A percentile compares a stretch with the other conserved stretches of the same genome.
Conservation (phyloP, 2,329 filamentous ascomycete genomes). For the Botrytis galanthina region DNA sequence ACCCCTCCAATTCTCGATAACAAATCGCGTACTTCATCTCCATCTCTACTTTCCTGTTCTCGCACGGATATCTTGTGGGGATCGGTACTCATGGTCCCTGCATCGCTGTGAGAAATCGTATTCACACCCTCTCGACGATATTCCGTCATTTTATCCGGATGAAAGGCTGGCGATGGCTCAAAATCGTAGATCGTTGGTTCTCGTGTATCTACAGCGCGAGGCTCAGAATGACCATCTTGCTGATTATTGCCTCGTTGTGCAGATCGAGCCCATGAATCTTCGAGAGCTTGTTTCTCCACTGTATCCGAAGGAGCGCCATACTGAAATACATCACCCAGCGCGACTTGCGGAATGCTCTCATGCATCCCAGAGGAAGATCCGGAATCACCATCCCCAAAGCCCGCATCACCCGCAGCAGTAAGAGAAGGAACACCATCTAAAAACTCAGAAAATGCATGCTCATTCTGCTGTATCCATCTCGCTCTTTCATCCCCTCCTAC, state of each 20-base stretch:
- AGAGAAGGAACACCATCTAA: constrained; percentile 27
- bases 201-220: neutral
- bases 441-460: constrained; percentile 37
- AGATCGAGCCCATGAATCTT: neutral
- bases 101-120: too few relatives aligned
- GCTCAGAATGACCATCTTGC: neutral
- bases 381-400: constrained; percentile 16
- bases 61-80: neutral
- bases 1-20: constrained; percentile 28
- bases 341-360: neutral
- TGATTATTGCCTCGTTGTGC: neutral
- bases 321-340: neutral
- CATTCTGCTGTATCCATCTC: constrained; percentile 29
- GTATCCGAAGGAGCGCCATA: neutral
- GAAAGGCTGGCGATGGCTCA: neutral
- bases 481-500: constrained; percentile 30
- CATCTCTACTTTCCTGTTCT: constrained; percentile 40
- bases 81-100: neutral
- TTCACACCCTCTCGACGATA: too few relatives aligned
- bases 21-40: constrained; percentile 43
- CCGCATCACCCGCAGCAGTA: neutral
- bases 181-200: neutral
- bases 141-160: neutral
- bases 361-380: neutral
- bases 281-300: neutral